These are phyloP conservation scores for Barnettozyma sucrosica DNA, from an alignment of 805 yeast genomes.

Conservation along the genomic window DNA sequence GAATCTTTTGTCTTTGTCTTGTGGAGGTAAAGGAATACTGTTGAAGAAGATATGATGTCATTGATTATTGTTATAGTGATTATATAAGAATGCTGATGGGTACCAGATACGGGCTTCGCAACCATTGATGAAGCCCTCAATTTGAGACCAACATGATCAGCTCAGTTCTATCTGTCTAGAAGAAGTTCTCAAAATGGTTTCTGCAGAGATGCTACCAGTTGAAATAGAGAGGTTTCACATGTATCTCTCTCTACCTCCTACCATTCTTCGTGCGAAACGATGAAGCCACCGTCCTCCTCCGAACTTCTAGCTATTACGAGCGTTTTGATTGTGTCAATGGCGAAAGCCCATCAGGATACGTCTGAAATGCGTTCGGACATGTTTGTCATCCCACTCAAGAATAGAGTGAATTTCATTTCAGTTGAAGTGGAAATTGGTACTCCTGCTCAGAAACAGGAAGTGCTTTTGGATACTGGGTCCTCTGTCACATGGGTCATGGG, in stretches of 20 bases:
- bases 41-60: not conserved
- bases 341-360: not conserved
- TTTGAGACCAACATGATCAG: no score
- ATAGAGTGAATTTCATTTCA: constrained; percentile 9
- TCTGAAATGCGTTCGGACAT: not conserved
- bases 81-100: no score
- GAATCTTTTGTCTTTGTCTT: no score
- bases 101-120: not conserved
- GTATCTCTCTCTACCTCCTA: no score
- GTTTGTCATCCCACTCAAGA: constrained; percentile 9
- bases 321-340: not conserved
- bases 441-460: constrained; percentile 23
- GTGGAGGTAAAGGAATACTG: not conserved
- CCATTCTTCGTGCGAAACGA: not conserved
- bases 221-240: not conserved
- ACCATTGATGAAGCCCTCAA: no score
- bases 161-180: not conserved
- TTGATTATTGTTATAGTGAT: not conserved
- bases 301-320: not conserved
- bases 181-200: not conserved
- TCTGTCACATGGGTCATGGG: constrained; percentile 30
- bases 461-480: constrained; percentile 33
- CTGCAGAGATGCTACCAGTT: not conserved
- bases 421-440: constrained; percentile 12
- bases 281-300: not conserved